Evolutionary conservation across 75 land plant species (phyloP).

Genomic region (Cupressus sempervirens): DNA sequence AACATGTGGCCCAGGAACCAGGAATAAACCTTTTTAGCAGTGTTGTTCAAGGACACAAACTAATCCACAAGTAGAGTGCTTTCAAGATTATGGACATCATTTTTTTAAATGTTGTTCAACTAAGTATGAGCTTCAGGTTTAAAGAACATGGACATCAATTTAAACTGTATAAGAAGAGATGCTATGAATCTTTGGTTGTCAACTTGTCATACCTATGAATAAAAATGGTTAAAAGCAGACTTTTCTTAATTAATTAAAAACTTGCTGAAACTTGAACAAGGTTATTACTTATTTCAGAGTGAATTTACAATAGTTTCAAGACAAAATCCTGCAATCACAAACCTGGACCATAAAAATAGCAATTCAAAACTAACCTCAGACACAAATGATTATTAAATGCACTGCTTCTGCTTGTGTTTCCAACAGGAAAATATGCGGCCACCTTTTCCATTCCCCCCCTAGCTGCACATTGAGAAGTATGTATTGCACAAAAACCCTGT

Average conservation of each 20-base stretch:
- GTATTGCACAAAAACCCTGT: constrained; percentile 6
- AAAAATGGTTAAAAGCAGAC: not conserved
- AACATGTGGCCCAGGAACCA: not conserved
- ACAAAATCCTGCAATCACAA: constrained; percentile 2
- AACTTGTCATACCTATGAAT: not conserved
- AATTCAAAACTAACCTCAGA: constrained; percentile 9
- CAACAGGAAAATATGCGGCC: not conserved
- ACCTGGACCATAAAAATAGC: not conserved
- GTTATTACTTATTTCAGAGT: not conserved
- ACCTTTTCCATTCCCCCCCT: constrained; percentile 6
- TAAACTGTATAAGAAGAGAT: not conserved
- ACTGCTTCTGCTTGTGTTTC: too few species aligned
- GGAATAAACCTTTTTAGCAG: not conserved
- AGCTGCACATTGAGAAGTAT: not conserved
- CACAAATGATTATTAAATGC: not conserved
- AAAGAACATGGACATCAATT: not conserved
- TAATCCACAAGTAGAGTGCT: not conserved
- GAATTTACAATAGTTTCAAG: too few species aligned
- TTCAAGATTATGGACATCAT: not conserved
- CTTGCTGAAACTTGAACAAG: not conserved
- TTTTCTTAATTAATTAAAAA: not conserved
- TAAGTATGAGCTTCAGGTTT: not conserved
- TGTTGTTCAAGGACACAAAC: not conserved
- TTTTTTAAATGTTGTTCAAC: not conserved
- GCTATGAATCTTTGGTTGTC: not conserved